Evolutionary conservation across 2,329 filamentous ascomycete genomes (phyloP).

Genomic region (Fusarium irregulare): DNA sequence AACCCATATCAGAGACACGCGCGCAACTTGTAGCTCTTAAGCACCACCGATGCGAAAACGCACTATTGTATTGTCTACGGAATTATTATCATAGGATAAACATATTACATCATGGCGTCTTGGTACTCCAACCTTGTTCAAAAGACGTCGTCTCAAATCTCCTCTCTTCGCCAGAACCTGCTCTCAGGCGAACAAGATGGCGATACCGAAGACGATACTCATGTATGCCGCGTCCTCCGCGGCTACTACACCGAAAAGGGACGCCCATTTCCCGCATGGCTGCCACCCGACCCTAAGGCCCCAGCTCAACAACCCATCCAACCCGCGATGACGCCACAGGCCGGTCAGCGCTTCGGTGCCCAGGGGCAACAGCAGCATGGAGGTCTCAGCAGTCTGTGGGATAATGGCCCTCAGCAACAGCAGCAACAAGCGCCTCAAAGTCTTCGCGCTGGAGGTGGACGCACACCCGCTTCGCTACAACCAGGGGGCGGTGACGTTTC

Average conservation of each 20-base stretch:
- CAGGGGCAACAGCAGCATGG: conserved; percentile 49
- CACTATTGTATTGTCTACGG: background rate
- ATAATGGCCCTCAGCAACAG: conserved; percentile 54
- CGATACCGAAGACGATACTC: conserved; percentile 88
- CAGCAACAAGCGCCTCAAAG: conserved; percentile 55
- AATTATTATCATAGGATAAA: background rate
- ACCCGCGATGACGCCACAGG: conserved; percentile 63
- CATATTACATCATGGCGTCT: conserved; percentile 71
- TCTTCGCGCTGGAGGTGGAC: conserved; percentile 56
- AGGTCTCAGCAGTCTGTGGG: conserved; percentile 69
- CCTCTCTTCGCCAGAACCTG: conserved; percentile 75
- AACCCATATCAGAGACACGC: conserved; percentile 15
- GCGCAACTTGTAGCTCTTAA: background rate
- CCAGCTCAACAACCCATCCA: conserved; percentile 62
- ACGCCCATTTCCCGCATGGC: conserved; percentile 83
- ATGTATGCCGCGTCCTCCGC: conserved; percentile 92
- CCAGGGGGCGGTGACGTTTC: conserved; percentile 49
- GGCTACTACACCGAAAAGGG: conserved; percentile 93
- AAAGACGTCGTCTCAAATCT: conserved; percentile 73
- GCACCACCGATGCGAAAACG: conserved; percentile 11
- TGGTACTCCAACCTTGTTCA: conserved; percentile 82
- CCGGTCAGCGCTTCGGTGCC: conserved; percentile 66
- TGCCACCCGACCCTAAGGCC: conserved; percentile 86
- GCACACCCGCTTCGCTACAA: conserved; percentile 48
- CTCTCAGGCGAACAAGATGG: conserved; percentile 74